phyloP scores from a whole-genome alignment of 2,329 filamentous ascomycete genomes.

The Fusarium goolgardi region DNA sequence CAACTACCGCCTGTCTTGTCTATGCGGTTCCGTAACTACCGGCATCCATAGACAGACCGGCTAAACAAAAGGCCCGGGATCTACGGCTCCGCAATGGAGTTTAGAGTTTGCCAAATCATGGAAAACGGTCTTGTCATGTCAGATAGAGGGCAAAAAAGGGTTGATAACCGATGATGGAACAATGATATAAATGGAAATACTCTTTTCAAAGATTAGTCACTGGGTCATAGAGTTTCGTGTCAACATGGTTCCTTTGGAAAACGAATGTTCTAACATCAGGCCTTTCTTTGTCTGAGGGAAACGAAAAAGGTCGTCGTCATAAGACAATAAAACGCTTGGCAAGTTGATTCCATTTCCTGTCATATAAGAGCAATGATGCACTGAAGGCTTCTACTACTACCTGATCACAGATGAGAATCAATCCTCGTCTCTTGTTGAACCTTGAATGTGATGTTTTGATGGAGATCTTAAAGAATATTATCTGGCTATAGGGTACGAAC shows the following conservation, averaged over 20 bases:
- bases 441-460: neutral
- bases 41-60: neutral
- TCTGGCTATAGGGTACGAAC: constrained; percentile 2
- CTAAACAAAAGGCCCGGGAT: constrained; percentile 2
- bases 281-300: neutral
- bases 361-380: neutral
- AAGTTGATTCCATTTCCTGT: neutral
- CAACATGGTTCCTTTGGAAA: neutral
- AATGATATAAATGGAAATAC: constrained; percentile 1
- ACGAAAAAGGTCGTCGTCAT: neutral
- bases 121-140: neutral
- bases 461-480: neutral
- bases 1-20: neutral
- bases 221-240: neutral
- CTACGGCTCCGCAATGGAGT: constrained; percentile 19
- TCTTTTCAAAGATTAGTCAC: neutral
- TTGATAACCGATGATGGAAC: neutral
- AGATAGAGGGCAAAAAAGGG: neutral
- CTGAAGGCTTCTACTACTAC: neutral
- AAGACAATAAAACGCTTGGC: neutral
- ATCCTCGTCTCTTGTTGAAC: neutral
- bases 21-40: constrained; percentile 16
- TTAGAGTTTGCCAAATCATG: constrained; percentile 34
- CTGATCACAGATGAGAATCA: too few species aligned
- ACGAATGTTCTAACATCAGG: neutral